Conservation (phyloP, 2,329 filamentous ascomycete genomes). For the Colletotrichum tamarilloi region DNA sequence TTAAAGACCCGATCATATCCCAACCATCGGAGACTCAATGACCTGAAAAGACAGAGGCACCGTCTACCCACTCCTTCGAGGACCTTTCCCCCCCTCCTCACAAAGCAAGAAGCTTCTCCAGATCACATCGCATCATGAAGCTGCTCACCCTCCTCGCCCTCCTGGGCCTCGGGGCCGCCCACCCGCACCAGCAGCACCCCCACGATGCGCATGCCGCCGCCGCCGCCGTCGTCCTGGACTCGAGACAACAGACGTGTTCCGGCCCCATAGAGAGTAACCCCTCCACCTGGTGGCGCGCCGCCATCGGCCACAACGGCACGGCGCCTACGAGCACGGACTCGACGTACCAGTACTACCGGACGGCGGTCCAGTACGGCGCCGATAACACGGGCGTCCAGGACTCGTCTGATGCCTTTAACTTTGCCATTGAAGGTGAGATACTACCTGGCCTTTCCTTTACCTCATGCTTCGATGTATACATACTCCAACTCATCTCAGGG, state of each 20-base stretch:
- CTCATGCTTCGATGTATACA: no score
- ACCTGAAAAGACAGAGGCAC: background rate
- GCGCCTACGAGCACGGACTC: constrained; percentile 39
- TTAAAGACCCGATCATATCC: no score
- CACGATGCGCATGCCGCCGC: background rate
- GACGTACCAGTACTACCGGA: constrained; percentile 43
- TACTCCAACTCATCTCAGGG: no score
- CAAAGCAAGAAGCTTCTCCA: background rate
- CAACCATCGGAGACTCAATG: no score
- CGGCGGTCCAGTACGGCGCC: constrained; percentile 41
- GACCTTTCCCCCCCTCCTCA: background rate
- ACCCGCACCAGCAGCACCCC: background rate
- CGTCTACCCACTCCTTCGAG: background rate
- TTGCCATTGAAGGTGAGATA: constrained; percentile 37
- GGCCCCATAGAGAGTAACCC: constrained; percentile 24
- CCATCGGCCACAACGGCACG: constrained; percentile 41
- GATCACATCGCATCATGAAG: constrained; percentile 9
- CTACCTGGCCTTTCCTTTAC: no score
- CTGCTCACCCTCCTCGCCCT: constrained; percentile 11
- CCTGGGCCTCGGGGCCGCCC: constrained; percentile 8
- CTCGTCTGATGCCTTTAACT: constrained; percentile 42
- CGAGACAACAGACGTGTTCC: constrained; percentile 20
- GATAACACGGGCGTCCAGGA: constrained; percentile 41
- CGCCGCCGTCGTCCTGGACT: constrained; percentile 1
- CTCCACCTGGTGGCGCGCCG: constrained; percentile 42